phyloP scores from a whole-genome alignment of 768 basidiomycete species.

The Suillus spraguei region DNA sequence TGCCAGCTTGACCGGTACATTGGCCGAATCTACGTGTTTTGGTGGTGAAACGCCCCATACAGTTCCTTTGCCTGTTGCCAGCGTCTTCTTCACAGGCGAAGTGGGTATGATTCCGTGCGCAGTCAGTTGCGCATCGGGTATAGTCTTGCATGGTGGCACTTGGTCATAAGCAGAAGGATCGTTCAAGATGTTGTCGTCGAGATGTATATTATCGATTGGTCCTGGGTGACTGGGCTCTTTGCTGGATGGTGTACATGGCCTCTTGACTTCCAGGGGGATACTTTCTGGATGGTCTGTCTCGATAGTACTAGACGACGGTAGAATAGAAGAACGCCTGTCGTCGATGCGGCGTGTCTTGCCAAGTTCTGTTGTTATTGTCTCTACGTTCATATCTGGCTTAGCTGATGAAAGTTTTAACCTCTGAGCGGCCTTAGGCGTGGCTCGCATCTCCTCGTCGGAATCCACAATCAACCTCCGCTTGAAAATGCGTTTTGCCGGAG shows the following conservation, averaged over 20 bases:
- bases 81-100: not conserved
- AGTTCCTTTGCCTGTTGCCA: not conserved
- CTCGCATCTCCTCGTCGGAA: conserved; percentile 23
- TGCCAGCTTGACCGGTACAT: conserved; percentile 16
- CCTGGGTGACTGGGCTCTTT: not conserved
- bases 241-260: not conserved
- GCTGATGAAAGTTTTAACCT: not conserved
- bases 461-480: conserved; percentile 19
- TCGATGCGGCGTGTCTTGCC: not conserved
- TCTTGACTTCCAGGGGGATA: not conserved
- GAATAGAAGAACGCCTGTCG: not conserved
- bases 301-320: not conserved
- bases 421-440: conserved; percentile 1
- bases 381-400: not conserved
- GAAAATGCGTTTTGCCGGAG: not conserved
- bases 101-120: not conserved
- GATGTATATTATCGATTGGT: not conserved
- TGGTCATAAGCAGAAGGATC: not conserved
- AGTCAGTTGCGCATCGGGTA: too few species aligned
- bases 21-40: conserved; percentile 7
- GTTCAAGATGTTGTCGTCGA: not conserved
- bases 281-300: not conserved
- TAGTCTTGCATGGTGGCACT: not conserved
- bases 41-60: not conserved
- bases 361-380: not conserved